phyloP scores from a whole-genome alignment of 2,329 filamentous ascomycete species.

The Metarhizium humberi region DNA sequence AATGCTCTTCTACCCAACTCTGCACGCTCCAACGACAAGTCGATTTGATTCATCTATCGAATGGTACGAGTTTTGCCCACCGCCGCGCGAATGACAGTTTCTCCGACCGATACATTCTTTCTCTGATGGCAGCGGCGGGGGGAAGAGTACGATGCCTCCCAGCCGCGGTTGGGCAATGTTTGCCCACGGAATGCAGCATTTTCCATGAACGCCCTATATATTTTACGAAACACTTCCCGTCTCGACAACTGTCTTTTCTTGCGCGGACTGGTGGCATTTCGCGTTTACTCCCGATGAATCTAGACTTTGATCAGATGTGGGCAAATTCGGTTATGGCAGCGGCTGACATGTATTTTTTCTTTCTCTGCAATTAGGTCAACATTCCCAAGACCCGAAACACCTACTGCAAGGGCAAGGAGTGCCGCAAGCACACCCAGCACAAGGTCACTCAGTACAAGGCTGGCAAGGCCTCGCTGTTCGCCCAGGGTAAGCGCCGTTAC shows the following conservation, averaged over 20 bases:
- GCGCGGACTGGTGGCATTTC: background rate
- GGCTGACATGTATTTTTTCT: conserved; percentile 4
- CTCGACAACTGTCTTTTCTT: background rate
- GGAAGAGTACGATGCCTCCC: background rate
- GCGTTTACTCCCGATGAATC: background rate
- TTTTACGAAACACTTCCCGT: background rate
- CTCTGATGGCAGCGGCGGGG: background rate
- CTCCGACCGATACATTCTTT: conserved; percentile 3
- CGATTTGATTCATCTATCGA: conserved; percentile 3
- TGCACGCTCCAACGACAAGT: conserved; percentile 4
- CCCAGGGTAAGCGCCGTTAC: conserved; percentile 99
- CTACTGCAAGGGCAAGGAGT: conserved; percentile 95
- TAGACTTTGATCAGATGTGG: too few species aligned
- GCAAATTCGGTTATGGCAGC: background rate
- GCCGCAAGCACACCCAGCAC: conserved; percentile 85
- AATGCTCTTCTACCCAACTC: conserved; percentile 8
- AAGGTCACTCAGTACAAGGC: conserved; percentile 97
- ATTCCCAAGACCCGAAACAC: conserved; percentile 96
- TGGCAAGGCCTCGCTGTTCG: conserved; percentile 91
- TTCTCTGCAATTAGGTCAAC: conserved; percentile 61
- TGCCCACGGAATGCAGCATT: too few species aligned
- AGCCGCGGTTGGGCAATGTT: background rate
- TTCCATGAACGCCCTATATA: background rate
- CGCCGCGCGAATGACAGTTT: conserved; percentile 21
- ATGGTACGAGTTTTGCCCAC: conserved; percentile 12